Conservation (phyloP, 106 monocot species). For the Dioscorea zingiberensis region DNA sequence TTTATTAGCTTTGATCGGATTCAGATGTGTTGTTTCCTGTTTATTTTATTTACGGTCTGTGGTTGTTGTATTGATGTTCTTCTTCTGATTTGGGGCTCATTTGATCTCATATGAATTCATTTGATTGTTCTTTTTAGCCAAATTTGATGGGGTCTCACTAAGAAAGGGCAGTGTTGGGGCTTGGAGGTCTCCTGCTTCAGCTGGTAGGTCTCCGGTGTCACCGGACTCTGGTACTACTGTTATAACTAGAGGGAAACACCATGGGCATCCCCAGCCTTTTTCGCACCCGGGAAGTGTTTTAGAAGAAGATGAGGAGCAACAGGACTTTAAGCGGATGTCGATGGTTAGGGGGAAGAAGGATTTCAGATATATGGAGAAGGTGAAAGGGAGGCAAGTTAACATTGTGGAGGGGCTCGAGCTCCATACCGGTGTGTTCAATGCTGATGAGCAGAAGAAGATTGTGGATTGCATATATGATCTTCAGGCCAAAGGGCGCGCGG, state of each 20-base stretch:
- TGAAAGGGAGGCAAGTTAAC: slow-evolving; percentile 31
- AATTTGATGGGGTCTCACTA: neutral
- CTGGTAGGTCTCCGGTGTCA: no score
- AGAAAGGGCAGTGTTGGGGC: neutral
- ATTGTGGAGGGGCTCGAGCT: slow-evolving; percentile 58
- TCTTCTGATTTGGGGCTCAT: neutral
- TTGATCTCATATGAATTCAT: neutral
- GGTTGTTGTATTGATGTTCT: neutral
- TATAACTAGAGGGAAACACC: no score
- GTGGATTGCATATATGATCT: slow-evolving; percentile 38
- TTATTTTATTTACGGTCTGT: neutral
- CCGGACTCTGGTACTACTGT: no score
- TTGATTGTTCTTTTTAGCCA: neutral
- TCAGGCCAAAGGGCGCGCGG: slow-evolving; percentile 35
- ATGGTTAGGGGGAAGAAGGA: slow-evolving; percentile 46
- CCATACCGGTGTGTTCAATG: slow-evolving; percentile 42
- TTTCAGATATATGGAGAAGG: slow-evolving; percentile 38
- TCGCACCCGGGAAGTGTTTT: no score
- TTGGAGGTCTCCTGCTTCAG: no score
- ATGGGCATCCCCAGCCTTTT: no score
- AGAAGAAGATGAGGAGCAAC: slow-evolving; percentile 7
- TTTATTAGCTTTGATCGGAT: neutral
- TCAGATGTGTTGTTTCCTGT: neutral
- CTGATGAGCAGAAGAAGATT: slow-evolving; percentile 38
- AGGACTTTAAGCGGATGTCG: slow-evolving; percentile 15